These are phyloP conservation scores for Nemania abortiva DNA, from an alignment of 2,329 filamentous ascomycete genomes.

Conservation along the genomic window DNA sequence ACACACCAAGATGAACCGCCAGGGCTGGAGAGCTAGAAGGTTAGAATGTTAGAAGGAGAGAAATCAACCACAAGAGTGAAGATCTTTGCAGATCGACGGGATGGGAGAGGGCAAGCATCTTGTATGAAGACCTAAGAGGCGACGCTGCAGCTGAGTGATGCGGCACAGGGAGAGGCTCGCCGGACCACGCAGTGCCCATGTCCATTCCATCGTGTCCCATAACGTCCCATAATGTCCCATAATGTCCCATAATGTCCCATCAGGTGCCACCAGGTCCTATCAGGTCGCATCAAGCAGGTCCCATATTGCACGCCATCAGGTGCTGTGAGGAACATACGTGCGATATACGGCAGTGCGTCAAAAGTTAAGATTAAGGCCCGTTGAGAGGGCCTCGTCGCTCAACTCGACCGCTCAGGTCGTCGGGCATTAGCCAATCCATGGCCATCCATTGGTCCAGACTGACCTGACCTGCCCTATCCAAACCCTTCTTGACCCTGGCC, in stretches of 20 bases:
- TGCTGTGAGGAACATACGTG: neutral
- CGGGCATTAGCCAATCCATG: constrained; percentile 40
- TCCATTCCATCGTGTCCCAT: neutral
- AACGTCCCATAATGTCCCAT: neutral
- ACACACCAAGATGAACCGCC: constrained; percentile 26
- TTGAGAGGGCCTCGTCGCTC: constrained; percentile 45
- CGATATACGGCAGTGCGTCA: constrained; percentile 28
- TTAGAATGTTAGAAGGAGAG: constrained; percentile 17
- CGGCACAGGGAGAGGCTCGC: constrained; percentile 8
- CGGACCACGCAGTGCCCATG: constrained; percentile 26
- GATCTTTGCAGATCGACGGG: constrained; percentile 38
- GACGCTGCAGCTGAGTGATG: constrained; percentile 23
- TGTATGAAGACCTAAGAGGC: constrained; percentile 41
- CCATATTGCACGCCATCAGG: neutral
- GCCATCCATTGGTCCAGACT: constrained; percentile 35
- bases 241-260: no score
- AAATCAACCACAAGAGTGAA: constrained; percentile 33
- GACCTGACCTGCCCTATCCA: neutral
- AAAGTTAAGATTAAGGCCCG: constrained; percentile 43
- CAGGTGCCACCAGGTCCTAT: no score
- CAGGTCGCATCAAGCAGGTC: no score
- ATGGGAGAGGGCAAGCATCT: constrained; percentile 41
- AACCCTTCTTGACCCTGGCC: no score
- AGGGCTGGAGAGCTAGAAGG: constrained; percentile 35
- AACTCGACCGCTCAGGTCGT: constrained; percentile 21